These are phyloP conservation scores for Chrysosporium queenslandicum DNA, from an alignment of 2,329 filamentous ascomycete genomes.

Conservation along the genomic window DNA sequence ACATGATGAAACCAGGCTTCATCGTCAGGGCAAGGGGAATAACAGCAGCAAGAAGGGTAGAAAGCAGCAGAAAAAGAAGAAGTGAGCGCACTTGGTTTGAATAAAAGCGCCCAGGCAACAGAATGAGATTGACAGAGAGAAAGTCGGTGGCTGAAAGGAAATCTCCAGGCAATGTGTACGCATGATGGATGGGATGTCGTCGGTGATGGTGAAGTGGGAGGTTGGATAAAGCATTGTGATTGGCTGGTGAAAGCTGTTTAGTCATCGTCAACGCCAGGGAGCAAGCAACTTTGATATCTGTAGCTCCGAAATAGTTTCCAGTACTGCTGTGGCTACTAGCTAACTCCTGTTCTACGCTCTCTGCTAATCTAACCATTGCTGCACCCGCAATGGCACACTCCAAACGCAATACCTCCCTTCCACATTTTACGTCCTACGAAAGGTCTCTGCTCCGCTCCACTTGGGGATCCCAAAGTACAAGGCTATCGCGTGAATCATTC, in stretches of 20 bases:
- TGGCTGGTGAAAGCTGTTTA: too few species aligned
- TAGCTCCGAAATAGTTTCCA: too few species aligned
- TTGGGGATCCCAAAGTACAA: conserved; percentile 75
- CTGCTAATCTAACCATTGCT: neutral
- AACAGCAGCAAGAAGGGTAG: neutral
- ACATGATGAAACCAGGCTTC: neutral
- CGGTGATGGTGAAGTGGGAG: too few species aligned
- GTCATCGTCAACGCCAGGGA: too few species aligned
- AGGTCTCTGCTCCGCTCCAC: conserved; percentile 67
- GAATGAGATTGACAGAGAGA: too few species aligned
- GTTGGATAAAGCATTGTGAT: too few species aligned
- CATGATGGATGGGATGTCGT: too few species aligned
- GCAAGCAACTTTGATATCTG: too few species aligned
- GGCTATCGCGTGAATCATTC: conserved; percentile 81
- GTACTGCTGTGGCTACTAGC: too few species aligned
- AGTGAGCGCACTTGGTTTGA: neutral
- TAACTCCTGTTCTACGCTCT: neutral
- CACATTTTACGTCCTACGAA: conserved; percentile 91
- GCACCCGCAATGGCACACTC: conserved; percentile 34
- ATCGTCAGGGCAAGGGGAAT: neutral
- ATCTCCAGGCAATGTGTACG: too few species aligned
- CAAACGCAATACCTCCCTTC: conserved; percentile 83
- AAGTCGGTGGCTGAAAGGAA: too few species aligned
- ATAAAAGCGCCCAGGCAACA: too few species aligned
- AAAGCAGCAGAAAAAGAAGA: neutral